phyloP scores from a whole-genome alignment of 2,329 filamentous ascomycete genomes.

The Penicillium olsonii region DNA sequence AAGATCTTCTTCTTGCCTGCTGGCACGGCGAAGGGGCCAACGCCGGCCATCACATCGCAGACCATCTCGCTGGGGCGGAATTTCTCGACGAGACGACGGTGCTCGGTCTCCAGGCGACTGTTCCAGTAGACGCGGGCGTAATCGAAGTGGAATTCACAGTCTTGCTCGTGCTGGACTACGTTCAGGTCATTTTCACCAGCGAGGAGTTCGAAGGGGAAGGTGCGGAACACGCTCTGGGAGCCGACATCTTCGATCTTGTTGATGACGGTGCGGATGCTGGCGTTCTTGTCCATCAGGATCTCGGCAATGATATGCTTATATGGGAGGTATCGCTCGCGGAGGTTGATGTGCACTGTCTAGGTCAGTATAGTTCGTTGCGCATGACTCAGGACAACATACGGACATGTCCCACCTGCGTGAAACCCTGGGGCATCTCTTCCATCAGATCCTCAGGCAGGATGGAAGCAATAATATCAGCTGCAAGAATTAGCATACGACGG shows the following conservation, averaged over 20 bases:
- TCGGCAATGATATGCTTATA: constrained; percentile 86
- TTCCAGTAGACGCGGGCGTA: constrained; percentile 99
- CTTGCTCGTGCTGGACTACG: constrained; percentile 78
- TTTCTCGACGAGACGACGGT: constrained; percentile 72
- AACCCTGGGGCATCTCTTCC: constrained; percentile 80
- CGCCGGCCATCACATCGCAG: constrained; percentile 95
- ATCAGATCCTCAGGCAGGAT: constrained; percentile 79
- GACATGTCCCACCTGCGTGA: constrained; percentile 86
- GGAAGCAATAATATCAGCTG: constrained; percentile 78
- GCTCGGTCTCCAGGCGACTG: constrained; percentile 84
- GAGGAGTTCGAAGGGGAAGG: constrained; percentile 89
- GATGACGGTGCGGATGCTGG: constrained; percentile 80
- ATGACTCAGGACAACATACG: constrained; percentile 51
- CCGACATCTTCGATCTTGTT: constrained; percentile 94
- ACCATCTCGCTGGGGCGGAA: constrained; percentile 87
- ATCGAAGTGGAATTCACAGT: constrained; percentile 88
- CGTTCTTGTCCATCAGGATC: constrained; percentile 88
- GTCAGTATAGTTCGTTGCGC: constrained; percentile 10
- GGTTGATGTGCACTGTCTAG: constrained; percentile 77
- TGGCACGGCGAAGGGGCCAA: constrained; percentile 91
- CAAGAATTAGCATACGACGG: constrained; percentile 10
- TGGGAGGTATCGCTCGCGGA: constrained; percentile 76
- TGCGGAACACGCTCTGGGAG: constrained; percentile 79
- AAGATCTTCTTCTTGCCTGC: constrained; percentile 88
- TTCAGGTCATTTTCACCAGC: constrained; percentile 79